Conservation (phyloP, 176 grass and related monocot genomes). For the Ensete glaucum region DNA sequence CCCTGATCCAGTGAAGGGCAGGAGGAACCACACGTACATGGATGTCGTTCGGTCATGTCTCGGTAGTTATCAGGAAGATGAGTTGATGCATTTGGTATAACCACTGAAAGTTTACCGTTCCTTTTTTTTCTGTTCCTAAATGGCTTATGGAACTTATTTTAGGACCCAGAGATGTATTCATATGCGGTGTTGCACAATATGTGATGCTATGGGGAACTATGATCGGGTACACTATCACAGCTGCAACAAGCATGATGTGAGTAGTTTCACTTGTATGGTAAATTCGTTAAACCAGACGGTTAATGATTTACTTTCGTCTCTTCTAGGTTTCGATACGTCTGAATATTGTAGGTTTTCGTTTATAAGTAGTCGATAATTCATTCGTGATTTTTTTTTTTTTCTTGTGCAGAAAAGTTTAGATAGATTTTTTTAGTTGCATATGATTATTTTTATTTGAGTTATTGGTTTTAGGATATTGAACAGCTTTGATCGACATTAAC, state of each 20-base stretch:
- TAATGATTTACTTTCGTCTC: neutral
- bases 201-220: slow-evolving; percentile 67
- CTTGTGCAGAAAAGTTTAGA: neutral
- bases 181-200: slow-evolving; percentile 64
- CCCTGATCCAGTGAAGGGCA: slow-evolving; percentile 79
- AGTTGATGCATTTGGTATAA: neutral
- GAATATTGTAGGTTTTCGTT: neutral
- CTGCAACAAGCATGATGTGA: slow-evolving; percentile 88
- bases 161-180: slow-evolving; percentile 54
- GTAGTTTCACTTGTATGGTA: neutral
- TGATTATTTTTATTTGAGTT: neutral
- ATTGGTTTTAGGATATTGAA: neutral
- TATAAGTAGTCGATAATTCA: neutral
- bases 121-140: neutral
- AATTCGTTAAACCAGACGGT: no score
- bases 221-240: slow-evolving; percentile 87
- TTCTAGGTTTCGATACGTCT: neutral
- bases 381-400: neutral
- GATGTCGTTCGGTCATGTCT: slow-evolving; percentile 80
- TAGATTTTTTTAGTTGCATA: neutral
- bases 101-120: neutral
- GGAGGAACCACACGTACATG: slow-evolving; percentile 89
- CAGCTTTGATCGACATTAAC: slow-evolving; percentile 9
- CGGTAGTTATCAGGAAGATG: slow-evolving; percentile 25
- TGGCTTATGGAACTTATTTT: neutral